Evolutionary conservation across 2,329 filamentous ascomycete genomes (phyloP).

Genomic region (Penicillium sp.): DNA sequence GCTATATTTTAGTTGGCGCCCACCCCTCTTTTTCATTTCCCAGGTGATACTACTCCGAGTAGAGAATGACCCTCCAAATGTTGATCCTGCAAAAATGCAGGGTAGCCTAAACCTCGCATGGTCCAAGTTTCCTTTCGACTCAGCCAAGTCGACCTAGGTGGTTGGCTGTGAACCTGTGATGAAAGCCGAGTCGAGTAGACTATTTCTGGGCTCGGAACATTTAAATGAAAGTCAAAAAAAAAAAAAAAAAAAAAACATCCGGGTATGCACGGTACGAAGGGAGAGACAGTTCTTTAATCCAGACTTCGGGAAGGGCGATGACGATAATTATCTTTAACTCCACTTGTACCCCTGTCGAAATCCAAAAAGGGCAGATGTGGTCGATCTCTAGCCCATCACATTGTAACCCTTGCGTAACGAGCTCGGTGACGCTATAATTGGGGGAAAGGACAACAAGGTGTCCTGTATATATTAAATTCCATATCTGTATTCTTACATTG

Average conservation of each 20-base stretch:
- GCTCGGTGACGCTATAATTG: constrained; percentile 8
- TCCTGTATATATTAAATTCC: neutral
- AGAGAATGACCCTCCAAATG: constrained; percentile 12
- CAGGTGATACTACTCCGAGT: constrained; percentile 23
- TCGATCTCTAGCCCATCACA: constrained; percentile 17
- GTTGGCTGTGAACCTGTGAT: neutral
- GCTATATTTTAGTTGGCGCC: constrained; percentile 6
- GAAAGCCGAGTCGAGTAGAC: neutral
- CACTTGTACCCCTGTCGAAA: constrained; percentile 18
- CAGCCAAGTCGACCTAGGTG: neutral
- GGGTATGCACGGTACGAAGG: constrained; percentile 23
- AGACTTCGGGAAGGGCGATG: constrained; percentile 16
- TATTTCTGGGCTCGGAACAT: constrained; percentile 19
- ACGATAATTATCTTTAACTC: constrained; percentile 18
- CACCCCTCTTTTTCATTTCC: constrained; percentile 1
- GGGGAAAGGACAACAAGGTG: neutral
- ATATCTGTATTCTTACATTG: constrained; percentile 13
- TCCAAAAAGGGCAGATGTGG: constrained; percentile 14
- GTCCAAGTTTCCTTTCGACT: neutral
- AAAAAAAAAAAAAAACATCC: neutral
- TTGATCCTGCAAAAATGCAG: constrained; percentile 17
- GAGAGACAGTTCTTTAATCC: constrained; percentile 6
- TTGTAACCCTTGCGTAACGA: constrained; percentile 27
- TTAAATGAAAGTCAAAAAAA: constrained; percentile 1
- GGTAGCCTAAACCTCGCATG: constrained; percentile 3